Base-by-base conservation (phyloP, 805 yeast species). In the Candida krabiensis region DNA sequence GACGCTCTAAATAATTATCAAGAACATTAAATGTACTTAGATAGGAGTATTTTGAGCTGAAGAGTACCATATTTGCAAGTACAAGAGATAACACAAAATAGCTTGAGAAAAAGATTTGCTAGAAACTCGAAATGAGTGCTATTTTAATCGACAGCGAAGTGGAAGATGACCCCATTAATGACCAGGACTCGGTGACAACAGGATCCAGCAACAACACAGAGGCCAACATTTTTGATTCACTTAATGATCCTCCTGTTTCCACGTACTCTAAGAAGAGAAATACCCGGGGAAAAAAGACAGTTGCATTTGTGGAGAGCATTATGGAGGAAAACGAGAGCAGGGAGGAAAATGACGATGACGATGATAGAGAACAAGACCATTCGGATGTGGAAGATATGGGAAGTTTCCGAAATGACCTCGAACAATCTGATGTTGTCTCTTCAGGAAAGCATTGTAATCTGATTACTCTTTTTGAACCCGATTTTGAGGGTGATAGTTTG, bases 151-250 rank as follows among this genome's bases (percentile, higher is more conserved):
- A 43, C 27, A 46, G 45, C 29, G 47, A 42, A 11, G 35, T 36
- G 12, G 47, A 46, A 17, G 43, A 33, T 3, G 35, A 38, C 18
- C 35, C 27, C 19, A 41, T 46, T 14, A 40, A 35, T 27, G 50
- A 46, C 27, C 50, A 46, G 38, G 44, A 35, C 19, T 46, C 50
- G 3, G 38, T 40, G 4, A 36, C 46, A 2, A 40, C 45, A 9
- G 34, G 33, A 9, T 28, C 32, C 15, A 33, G 37, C 19, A 32
- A 39, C 27, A 37, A 43, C 18, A 35, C 43, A 9, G 47, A 43
- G 25, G 40, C 37, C 8, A 26, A 26, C 18, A 33, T 41, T 2
- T 45, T 30, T 24, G 38, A 41, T 35, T 45, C 49, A 4, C 18
- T 33, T n/a, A 39, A 27, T 11, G 49, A 45, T 25, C 49, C 49